These are phyloP conservation scores for Backusella australiensis DNA, from an alignment of 192 early-diverging fungal genomes.

Conservation along the genomic window DNA sequence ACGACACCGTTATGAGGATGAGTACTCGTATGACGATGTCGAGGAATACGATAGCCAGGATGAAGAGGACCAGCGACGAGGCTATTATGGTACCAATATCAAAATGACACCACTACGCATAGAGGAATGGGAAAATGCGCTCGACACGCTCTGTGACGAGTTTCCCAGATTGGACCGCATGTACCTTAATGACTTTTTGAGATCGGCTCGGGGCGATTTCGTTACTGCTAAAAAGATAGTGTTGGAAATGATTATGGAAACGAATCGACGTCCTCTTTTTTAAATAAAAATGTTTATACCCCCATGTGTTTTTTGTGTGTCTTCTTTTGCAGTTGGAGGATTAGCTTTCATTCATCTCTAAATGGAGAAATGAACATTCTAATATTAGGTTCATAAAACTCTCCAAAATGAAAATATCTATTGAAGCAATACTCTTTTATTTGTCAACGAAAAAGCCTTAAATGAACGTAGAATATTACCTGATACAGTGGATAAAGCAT, in stretches of 20 bases:
- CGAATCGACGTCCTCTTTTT: not conserved
- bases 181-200: conserved; percentile 11
- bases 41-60: not conserved
- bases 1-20: not conserved
- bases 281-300: not conserved
- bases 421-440: too few species aligned
- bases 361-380: too few species aligned
- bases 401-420: too few species aligned
- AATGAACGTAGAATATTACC: too few species aligned
- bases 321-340: too few species aligned
- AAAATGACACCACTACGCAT: not conserved
- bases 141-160: conserved; percentile 1
- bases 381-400: too few species aligned
- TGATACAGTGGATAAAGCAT: too few species aligned
- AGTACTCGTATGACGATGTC: not conserved
- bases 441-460: too few species aligned
- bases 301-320: too few species aligned
- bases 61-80: not conserved
- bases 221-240: not conserved
- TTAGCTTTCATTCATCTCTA: too few species aligned
- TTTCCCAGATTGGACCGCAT: conserved; percentile 4
- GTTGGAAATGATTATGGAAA: conserved; percentile 17
- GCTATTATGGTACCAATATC: not conserved
- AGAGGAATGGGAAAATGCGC: conserved; percentile 10
- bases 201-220: conserved; percentile 9